These are phyloP conservation scores for Patellifolia procumbens DNA, from an alignment of 179 eudicot genomes.

Conservation along the genomic window DNA sequence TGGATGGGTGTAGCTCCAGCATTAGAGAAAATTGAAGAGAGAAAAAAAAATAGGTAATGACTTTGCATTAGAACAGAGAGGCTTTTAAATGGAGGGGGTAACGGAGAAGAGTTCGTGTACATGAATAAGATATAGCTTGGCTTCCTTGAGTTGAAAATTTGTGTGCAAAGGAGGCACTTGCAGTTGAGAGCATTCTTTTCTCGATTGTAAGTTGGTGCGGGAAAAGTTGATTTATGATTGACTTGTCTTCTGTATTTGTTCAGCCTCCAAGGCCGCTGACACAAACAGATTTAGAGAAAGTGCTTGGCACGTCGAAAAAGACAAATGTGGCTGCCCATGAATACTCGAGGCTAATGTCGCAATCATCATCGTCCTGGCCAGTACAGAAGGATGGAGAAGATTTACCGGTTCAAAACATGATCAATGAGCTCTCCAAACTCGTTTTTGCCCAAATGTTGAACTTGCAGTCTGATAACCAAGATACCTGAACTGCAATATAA, in stretches of 20 bases:
- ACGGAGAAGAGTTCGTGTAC: too few species aligned
- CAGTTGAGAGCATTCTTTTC: not conserved
- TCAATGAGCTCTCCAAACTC: constrained; percentile 69
- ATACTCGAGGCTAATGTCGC: constrained; percentile 51
- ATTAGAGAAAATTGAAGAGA: too few species aligned
- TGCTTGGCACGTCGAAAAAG: constrained; percentile 51
- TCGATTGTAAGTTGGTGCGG: not conserved
- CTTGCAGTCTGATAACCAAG: constrained; percentile 56
- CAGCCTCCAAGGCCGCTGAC: constrained; percentile 61
- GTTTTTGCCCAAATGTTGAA: constrained; percentile 64
- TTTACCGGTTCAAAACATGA: constrained; percentile 62
- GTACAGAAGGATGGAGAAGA: constrained; percentile 49
- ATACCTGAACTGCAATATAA: constrained; percentile 28
- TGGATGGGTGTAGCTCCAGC: too few species aligned
- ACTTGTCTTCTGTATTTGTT: constrained; percentile 2
- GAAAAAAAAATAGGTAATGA: too few species aligned
- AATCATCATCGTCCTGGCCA: constrained; percentile 44
- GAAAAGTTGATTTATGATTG: not conserved
- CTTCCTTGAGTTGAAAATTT: not conserved
- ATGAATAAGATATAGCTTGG: too few species aligned
- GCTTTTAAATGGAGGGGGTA: too few species aligned
- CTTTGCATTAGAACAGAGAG: too few species aligned
- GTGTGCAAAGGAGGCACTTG: not conserved
- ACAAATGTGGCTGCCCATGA: constrained; percentile 73
- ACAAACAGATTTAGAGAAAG: constrained; percentile 67